Evolutionary conservation across 2,329 filamentous ascomycete species (phyloP), one percentile per base, ranked within the genome.

Genomic region (Hymenoscyphus fraxineus): DNA sequence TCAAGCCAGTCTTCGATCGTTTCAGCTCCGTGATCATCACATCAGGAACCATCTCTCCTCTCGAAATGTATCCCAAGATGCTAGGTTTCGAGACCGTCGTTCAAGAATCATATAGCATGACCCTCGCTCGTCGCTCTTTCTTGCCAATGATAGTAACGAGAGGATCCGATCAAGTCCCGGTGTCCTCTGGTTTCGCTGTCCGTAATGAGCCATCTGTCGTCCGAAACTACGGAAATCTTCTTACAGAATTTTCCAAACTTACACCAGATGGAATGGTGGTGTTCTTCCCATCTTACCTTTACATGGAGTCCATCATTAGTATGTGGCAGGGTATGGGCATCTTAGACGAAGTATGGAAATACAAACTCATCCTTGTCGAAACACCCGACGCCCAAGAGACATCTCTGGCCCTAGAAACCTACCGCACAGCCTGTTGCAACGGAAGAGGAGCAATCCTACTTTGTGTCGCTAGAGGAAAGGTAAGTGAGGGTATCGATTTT

Each of bases 321-420:
- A 97, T 97, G 88, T 99, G 95, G 95, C 95, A 99, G 77, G 93
- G 92, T 63, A 98, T 98, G 93, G 93, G 93, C 32, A 97, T 98
- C 68, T 82, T 99, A 41, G 95, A 99, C 78, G 91, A 95, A 75
- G 93, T 99, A 39, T 99, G 95, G 95, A 97, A 97, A 77, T 97
- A 97, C 81, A 99, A 99, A 77, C 85, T 99, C 69, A 97, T 99
- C 70, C 84, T 99, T 7, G 95, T 99, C 65, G 95, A 99, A 80
- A 99, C 96, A 0, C 95, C 95, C 0, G 95, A 99, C 76, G 92
- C 93, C 0, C 95, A 99, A 78, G 95, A 99, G 79, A 99, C 95
- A 0, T 96, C 93, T 0, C 83, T 99, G 6, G 95, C 95, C 0
- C 83, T 99, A 7, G 95, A 99, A 78, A 98, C 95, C 0, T 99